Conservation (phyloP, 345 rosid genomes). For the Citrus sinensis region DNA sequence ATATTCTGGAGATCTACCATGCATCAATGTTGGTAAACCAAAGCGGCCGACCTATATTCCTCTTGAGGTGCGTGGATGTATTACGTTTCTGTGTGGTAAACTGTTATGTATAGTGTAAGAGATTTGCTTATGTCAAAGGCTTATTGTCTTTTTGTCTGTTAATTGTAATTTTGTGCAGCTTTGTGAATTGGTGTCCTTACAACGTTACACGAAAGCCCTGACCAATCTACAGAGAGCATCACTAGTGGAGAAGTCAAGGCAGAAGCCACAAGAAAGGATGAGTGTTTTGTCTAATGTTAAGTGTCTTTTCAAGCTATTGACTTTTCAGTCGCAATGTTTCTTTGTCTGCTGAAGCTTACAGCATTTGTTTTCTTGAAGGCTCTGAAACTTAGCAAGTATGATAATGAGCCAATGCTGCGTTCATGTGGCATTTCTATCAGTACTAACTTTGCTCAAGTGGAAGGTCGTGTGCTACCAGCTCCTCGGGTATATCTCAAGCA, state of each 20-base stretch:
- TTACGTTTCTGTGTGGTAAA: not conserved
- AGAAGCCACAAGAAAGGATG: conserved; percentile 94
- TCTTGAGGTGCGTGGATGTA: conserved; percentile 48
- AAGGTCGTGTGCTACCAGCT: conserved; percentile 73
- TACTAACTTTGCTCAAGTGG: conserved; percentile 62
- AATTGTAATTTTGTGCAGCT: conserved; percentile 41
- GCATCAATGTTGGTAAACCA: conserved; percentile 92
- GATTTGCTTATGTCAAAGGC: not conserved
- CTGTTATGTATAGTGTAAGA: not conserved
- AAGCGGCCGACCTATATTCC: conserved; percentile 83
- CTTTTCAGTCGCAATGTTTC: not conserved
- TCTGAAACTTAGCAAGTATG: conserved; percentile 64
- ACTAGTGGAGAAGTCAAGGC: conserved; percentile 87
- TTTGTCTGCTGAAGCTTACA: not conserved
- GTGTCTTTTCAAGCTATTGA: conserved; percentile 2
- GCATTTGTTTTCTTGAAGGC: conserved; percentile 41
- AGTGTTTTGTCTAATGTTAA: conserved; percentile 51
- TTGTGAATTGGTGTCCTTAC: conserved; percentile 71
- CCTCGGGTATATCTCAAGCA: conserved; percentile 49
- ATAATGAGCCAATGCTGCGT: conserved; percentile 59
- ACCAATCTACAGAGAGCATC: conserved; percentile 65
- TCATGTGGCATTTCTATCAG: conserved; percentile 68
- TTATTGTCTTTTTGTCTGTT: not conserved
- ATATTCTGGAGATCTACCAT: conserved; percentile 71
- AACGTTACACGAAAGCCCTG: conserved; percentile 89